phyloP scores from a whole-genome alignment of 2,329 filamentous ascomycete species.

The Venturia effusa region DNA sequence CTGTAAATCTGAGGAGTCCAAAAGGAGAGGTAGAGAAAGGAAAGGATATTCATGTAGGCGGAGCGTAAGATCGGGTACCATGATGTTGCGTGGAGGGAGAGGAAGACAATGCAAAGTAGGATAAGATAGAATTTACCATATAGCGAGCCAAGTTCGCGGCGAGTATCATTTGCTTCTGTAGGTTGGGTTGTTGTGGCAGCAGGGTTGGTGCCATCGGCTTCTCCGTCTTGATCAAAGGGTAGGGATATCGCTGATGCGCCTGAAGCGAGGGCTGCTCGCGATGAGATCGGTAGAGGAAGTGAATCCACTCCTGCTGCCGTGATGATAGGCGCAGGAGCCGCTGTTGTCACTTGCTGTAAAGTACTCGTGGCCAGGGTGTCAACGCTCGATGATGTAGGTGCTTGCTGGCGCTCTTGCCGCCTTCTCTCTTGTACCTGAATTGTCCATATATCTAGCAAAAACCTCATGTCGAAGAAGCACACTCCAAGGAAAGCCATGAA shows the following conservation, averaged over 20 bases:
- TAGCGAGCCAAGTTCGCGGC: conserved; percentile 43
- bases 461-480: conserved; percentile 52
- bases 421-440: conserved; percentile 44
- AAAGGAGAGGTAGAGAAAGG: conserved; percentile 72
- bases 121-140: conserved; percentile 53
- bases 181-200: conserved; percentile 21
- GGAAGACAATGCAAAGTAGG: conserved; percentile 45
- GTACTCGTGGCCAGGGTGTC: background rate
- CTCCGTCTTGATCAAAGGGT: conserved; percentile 45
- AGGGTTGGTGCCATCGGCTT: conserved; percentile 20
- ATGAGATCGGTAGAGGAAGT: conserved; percentile 42
- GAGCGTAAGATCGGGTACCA: conserved; percentile 43
- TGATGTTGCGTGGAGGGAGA: conserved; percentile 48
- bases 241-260: conserved; percentile 46
- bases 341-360: conserved; percentile 14
- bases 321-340: conserved; percentile 14
- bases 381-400: conserved; percentile 19
- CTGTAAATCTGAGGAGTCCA: conserved; percentile 89
- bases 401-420: conserved; percentile 32
- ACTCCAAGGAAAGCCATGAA: conserved; percentile 51
- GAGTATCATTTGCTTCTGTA: conserved; percentile 19
- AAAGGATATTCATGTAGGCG: conserved; percentile 50
- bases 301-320: conserved; percentile 23
- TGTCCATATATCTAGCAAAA: conserved; percentile 57
- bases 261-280: conserved; percentile 30